Evolutionary conservation across 345 rosid genomes (phyloP), one percentile per base, ranked within the genome.

Genomic region (Salix suchowensis): DNA sequence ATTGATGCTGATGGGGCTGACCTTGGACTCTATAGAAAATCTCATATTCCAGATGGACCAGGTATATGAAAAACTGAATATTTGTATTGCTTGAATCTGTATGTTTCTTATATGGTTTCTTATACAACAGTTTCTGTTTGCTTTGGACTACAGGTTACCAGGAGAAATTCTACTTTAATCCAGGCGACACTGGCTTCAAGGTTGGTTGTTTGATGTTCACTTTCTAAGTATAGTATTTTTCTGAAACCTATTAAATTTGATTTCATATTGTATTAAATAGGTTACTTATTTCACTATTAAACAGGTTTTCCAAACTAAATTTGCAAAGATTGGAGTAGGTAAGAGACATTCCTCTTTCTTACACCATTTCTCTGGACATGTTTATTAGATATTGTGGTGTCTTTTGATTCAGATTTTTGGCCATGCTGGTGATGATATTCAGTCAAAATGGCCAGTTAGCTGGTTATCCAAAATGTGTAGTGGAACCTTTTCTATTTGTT

Each of bases 11-110:
- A 95, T 85, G 99, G 99, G 44, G 81, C 94, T 69, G 97, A 93
- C 80, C 89, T 93, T 54, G 99, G 98, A 52, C 87, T 96, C 39
- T 96, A 93, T 72, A 89, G 98, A 84, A 96, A 96, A 82, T 91
- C 99, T 1, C 98, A 93, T 89, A 93, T 96, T 84, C 98, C 98
- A 14, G 97, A 92, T 91, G 98, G 98, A 82, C 99, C 96, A 19
- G 99, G 99, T 93, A 67, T 78, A 75, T 75, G 6, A 44, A 75
- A 67, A 37, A 62, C 73, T 64, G 61, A 61, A 70, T 14, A 46
- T 68, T 23, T 70, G 73, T 37, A 34, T 73, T 60, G 75, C 46
- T 81, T 52, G 46, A 74, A 39, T 46, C 60, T 72, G 26, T 71
- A 19, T 66, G 54, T 39, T 77, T 67, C 37, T 4, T 54, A 3